A percentile compares a stretch with the other conserved stretches of the same genome.
phyloP scores from a whole-genome alignment of 148 eudicot species.

The Chenopodium quinoa region DNA sequence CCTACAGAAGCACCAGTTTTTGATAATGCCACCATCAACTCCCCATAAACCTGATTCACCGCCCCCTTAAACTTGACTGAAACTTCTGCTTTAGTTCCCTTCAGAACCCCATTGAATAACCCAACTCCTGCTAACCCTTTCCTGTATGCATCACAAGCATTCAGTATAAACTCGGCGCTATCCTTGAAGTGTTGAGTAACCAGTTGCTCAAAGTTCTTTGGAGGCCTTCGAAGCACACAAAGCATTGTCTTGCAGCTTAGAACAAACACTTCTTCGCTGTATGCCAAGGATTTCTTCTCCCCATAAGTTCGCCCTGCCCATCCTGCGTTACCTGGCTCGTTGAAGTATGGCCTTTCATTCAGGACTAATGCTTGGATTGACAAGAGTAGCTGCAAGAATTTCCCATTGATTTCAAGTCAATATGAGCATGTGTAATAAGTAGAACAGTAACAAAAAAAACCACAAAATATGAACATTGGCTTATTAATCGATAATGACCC shows the following conservation, averaged over 20 bases:
- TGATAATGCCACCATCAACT: constrained; percentile 28
- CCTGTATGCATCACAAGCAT: constrained; percentile 39
- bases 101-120: neutral
- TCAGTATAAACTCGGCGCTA: constrained; percentile 32
- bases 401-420: too few species aligned
- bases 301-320: constrained; percentile 21
- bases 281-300: constrained; percentile 38
- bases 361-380: constrained; percentile 85
- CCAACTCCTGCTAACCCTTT: constrained; percentile 40
- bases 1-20: constrained; percentile 31
- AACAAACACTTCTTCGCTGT: constrained; percentile 48
- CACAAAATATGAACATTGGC: neutral
- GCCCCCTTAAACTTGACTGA: constrained; percentile 26
- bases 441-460: neutral
- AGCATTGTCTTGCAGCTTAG: constrained; percentile 56
- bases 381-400: constrained; percentile 46
- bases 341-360: constrained; percentile 67
- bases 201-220: constrained; percentile 43
- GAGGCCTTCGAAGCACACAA: constrained; percentile 38
- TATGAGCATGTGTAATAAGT: neutral
- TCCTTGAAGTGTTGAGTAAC: constrained; percentile 42
- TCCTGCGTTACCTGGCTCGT: constrained; percentile 47
- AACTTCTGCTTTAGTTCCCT: neutral
- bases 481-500: too few species aligned
- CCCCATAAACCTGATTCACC: constrained; percentile 28